Evolutionary conservation across 257 asterid genomes (phyloP).

Genomic region (Solanum rostratum): DNA sequence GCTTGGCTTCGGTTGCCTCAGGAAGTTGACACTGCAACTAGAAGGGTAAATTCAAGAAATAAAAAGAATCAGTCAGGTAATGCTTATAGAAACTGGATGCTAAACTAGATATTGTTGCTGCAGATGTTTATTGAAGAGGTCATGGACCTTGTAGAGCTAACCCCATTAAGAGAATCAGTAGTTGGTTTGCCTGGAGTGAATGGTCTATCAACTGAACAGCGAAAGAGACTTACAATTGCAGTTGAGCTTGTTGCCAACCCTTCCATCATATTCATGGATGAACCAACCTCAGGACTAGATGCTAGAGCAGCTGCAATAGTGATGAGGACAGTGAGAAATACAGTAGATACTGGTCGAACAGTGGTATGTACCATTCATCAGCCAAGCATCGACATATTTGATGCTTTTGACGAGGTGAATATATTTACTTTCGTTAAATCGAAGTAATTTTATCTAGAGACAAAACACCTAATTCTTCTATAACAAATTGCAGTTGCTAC

Average conservation of each 20-base stretch:
- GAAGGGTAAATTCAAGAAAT: conserved; percentile 17
- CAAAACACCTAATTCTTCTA: not conserved
- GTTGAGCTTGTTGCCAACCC: conserved; percentile 62
- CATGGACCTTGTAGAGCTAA: conserved; percentile 58
- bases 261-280: conserved; percentile 52
- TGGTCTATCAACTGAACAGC: conserved; percentile 50
- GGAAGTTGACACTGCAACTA: conserved; percentile 30
- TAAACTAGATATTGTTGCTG: not conserved
- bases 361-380: conserved; percentile 63
- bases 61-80: not conserved
- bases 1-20: conserved; percentile 40
- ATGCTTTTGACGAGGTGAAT: conserved; percentile 50
- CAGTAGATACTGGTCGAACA: conserved; percentile 52
- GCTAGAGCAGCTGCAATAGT: conserved; percentile 62
- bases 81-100: not conserved
- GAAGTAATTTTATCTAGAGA: not conserved
- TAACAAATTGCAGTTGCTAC: conserved; percentile 27
- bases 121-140: conserved; percentile 48
- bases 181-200: conserved; percentile 45
- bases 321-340: conserved; percentile 49
- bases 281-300: conserved; percentile 53
- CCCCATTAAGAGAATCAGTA: conserved; percentile 22
- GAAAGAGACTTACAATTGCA: conserved; percentile 54
- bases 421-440: not conserved
- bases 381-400: conserved; percentile 61